phyloP scores from a whole-genome alignment of 2,329 filamentous ascomycete species.

The Paecilomyces fulvus region DNA sequence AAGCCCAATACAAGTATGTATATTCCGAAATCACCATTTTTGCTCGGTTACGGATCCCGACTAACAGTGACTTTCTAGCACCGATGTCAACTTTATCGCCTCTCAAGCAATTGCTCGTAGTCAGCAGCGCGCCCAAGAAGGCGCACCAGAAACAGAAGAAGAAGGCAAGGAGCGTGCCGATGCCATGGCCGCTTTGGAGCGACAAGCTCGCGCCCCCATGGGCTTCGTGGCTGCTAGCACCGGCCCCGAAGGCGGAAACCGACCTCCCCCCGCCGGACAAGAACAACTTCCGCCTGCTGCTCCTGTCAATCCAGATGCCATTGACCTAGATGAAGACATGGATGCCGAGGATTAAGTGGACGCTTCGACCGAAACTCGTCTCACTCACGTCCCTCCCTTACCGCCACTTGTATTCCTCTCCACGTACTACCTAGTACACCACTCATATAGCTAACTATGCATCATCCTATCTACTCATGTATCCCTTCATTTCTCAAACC shows the following conservation, averaged over 20 bases:
- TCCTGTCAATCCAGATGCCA: conserved; percentile 72
- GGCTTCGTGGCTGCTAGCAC: conserved; percentile 87
- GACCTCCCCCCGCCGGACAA: conserved; percentile 29
- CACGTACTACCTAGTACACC: not conserved
- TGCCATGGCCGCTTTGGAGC: conserved; percentile 82
- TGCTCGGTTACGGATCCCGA: not conserved
- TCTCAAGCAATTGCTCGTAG: conserved; percentile 83
- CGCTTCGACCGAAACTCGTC: not conserved
- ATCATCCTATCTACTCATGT: not conserved
- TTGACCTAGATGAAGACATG: conserved; percentile 63
- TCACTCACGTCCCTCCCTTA: not conserved
- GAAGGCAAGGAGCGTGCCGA: conserved; percentile 50
- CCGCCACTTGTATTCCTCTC: not conserved
- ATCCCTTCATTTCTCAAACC: not conserved
- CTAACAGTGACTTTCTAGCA: conserved; percentile 44
- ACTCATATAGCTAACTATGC: not conserved
- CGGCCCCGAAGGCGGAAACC: conserved; percentile 57
- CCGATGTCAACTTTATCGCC: conserved; percentile 96
- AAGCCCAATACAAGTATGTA: conserved; percentile 83
- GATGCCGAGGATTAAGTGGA: conserved; percentile 20
- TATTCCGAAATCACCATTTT: conserved; percentile 7
- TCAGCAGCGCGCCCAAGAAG: conserved; percentile 47
- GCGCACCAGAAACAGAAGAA: conserved; percentile 22
- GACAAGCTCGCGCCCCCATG: conserved; percentile 76
- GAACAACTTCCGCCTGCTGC: conserved; percentile 24